Evolutionary conservation across 805 yeast genomes (phyloP).

Genomic region (Scheffersomyces ergatensis): DNA sequence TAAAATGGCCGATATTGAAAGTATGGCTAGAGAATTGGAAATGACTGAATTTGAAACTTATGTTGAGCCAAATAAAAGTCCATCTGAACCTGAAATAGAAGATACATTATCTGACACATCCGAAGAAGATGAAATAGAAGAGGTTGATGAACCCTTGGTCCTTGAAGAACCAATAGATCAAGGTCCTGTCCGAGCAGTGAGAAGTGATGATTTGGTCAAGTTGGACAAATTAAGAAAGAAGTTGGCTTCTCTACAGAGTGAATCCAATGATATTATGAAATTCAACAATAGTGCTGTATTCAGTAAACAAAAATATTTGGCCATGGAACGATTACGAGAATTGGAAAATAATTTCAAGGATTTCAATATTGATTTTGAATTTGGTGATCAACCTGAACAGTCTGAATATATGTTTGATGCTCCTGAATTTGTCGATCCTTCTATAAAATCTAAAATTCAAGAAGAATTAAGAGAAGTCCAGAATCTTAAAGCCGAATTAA

Average conservation of each 20-base stretch:
- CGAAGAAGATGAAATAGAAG: constrained; percentile 10
- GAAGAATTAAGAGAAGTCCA: constrained; percentile 44
- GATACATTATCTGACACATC: constrained; percentile 10
- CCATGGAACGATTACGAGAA: constrained; percentile 68
- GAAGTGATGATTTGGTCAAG: constrained; percentile 53
- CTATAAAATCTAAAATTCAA: constrained; percentile 34
- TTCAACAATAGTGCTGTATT: constrained; percentile 60
- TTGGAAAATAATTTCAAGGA: constrained; percentile 67
- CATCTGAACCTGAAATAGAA: constrained; percentile 15
- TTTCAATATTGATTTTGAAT: constrained; percentile 54
- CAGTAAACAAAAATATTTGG: constrained; percentile 59
- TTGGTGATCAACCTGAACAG: constrained; percentile 15
- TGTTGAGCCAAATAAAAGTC: constrained; percentile 8
- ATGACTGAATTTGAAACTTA: constrained; percentile 70
- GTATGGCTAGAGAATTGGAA: constrained; percentile 82
- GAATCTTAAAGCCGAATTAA: constrained; percentile 36
- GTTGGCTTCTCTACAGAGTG: constrained; percentile 62
- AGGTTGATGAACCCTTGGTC: constrained; percentile 10
- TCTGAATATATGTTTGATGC: constrained; percentile 7
- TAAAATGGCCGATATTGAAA: constrained; percentile 80
- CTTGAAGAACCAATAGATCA: constrained; percentile 7
- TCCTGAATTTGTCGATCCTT: constrained; percentile 26
- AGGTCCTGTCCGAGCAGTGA: constrained; percentile 39
- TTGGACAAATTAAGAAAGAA: constrained; percentile 55
- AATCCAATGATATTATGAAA: constrained; percentile 74